These are phyloP conservation scores for Phytopythium ostracodes DNA, from an alignment of 352 stramenopile species.

Conservation along the genomic window DNA sequence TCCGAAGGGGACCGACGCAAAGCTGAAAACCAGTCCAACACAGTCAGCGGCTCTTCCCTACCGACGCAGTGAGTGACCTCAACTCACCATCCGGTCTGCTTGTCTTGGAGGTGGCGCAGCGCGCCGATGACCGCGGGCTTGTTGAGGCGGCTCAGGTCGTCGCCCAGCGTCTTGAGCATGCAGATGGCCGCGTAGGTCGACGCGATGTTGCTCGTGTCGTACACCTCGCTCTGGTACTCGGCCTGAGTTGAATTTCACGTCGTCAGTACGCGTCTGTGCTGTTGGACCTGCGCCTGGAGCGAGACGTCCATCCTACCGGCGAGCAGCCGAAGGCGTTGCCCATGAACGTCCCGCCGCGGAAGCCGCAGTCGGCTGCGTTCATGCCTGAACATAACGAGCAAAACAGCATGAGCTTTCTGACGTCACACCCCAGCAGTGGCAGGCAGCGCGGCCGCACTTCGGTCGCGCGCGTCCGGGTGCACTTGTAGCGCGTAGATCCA, in stretches of 20 bases:
- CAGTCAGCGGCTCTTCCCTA: not conserved
- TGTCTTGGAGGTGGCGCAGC: slow-evolving; percentile 73
- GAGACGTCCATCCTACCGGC: slow-evolving; percentile 13
- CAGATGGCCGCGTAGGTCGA: slow-evolving; percentile 82
- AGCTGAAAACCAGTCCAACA: slow-evolving; percentile 26
- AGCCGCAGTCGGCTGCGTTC: slow-evolving; percentile 71
- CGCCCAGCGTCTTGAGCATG: slow-evolving; percentile 81
- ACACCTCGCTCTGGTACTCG: slow-evolving; percentile 64
- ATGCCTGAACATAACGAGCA: slow-evolving; percentile 22
- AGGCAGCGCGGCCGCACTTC: slow-evolving; percentile 19
- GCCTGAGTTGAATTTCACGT: slow-evolving; percentile 20
- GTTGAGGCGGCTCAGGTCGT: slow-evolving; percentile 75
- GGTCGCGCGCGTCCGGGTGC: slow-evolving; percentile 56
- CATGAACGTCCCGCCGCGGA: slow-evolving; percentile 62
- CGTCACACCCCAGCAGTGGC: no score
- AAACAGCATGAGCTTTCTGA: not conserved
- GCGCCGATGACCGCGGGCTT: slow-evolving; percentile 59
- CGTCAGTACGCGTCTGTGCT: not conserved
- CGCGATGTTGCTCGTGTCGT: slow-evolving; percentile 84
- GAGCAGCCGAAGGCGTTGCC: slow-evolving; percentile 53
- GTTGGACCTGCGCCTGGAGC: not conserved
- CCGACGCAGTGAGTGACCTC: not conserved
- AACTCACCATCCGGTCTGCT: slow-evolving; percentile 53
- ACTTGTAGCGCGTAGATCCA: slow-evolving; percentile 87
- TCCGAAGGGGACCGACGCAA: slow-evolving; percentile 56